These are phyloP conservation scores for Aspergillus intermedius DNA, from an alignment of 2,329 filamentous ascomycete species.

Conservation along the genomic window DNA sequence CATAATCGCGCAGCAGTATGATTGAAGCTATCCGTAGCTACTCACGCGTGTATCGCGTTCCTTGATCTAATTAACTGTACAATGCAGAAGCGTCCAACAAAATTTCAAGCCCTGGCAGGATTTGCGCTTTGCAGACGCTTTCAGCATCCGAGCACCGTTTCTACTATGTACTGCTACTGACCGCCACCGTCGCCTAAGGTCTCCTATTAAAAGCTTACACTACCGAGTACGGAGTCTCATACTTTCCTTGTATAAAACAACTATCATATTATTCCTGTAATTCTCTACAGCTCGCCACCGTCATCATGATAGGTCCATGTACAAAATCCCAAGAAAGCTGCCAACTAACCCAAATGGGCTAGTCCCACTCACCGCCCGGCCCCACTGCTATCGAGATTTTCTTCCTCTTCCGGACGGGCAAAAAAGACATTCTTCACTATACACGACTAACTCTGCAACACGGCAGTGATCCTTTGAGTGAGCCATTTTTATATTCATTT, in stretches of 20 bases:
- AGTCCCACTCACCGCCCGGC: neutral
- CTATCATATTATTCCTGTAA: neutral
- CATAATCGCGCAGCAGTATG: slow-evolving; percentile 6
- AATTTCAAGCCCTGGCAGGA: neutral
- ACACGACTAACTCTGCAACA: slow-evolving; percentile 7
- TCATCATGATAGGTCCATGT: neutral
- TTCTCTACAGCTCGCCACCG: neutral
- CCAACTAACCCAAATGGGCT: neutral
- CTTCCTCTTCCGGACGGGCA: neutral
- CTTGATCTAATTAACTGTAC: neutral
- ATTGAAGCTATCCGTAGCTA: neutral
- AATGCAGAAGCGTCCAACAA: neutral
- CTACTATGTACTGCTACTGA: neutral
- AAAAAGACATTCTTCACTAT: neutral
- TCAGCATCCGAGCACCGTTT: neutral
- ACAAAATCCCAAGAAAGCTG: neutral
- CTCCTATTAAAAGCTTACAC: neutral
- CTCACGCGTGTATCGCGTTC: neutral
- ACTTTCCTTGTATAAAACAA: neutral
- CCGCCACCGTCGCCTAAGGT: neutral
- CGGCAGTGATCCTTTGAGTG: slow-evolving; percentile 35
- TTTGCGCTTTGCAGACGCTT: neutral
- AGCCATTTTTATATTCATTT: slow-evolving; percentile 24
- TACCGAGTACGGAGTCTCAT: too few relatives aligned
- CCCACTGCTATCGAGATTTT: slow-evolving; percentile 5